Base-by-base conservation (phyloP, 495 filamentous ascomycete genomes). In the Astrothelium subdiscretum region DNA sequence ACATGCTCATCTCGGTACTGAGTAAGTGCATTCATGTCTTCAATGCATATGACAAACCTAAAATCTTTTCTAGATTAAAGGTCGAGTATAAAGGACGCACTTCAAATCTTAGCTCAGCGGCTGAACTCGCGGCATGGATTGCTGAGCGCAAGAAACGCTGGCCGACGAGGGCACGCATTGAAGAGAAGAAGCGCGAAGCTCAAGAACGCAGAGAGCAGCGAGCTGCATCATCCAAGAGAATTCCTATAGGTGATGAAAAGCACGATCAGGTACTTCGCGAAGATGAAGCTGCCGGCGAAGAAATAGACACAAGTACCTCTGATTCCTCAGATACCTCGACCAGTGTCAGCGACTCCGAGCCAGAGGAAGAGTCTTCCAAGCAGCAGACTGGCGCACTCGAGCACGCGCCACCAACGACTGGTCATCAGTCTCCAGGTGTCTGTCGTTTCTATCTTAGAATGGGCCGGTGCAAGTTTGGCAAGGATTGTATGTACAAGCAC, bases 111-210 rank as follows among this genome's bases (percentile, higher is more conserved):
- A 70, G 87, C 76, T 71, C 82, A 72, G 70, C 80, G 2, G 75
- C 81, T n/a, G 90, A 95, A 61, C 79, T 95, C 61, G 80, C 81
- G 13, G 82, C 84, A 22, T 96, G 89, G 88, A 84, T 95, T 61
- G 84, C 82, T 43, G 90, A 94, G 70, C 84, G 91, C 26, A 85
- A 81, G 68, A 87, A 85, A 66, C 83, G 83, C 20, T 96, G 80
- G 70, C 91, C 91, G 2, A 95, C 91, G 0, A 80, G 83, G 71
- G 81, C 82, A 60, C 82, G 85, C 51, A 74, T 80, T 63, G 78
- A 74, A 60, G 79, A 82, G 62, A 78, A 78, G 52, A 71, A 67
- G 24, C 48, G 48, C 24, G 24, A 0, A 29, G 4, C 4, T 54
- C 48, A 24, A 5, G 48, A 54, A 29, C 48, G 48, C 64, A 59